phyloP scores from a whole-genome alignment of 148 eudicot species.

The Rheum nobile region DNA sequence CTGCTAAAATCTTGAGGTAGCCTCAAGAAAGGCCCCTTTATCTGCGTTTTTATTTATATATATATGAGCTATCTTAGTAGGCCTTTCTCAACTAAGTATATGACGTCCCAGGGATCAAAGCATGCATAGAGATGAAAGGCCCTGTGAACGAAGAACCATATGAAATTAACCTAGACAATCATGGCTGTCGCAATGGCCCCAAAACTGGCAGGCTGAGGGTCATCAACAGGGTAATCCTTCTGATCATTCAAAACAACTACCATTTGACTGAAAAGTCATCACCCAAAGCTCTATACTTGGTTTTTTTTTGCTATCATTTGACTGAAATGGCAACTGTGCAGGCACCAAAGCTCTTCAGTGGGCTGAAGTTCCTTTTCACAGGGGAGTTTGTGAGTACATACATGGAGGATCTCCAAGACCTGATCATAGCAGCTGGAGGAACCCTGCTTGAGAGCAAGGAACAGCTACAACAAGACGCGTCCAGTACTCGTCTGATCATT shows the following conservation, averaged over 20 bases:
- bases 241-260: background rate
- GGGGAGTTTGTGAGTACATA: constrained; percentile 53
- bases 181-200: constrained; percentile 73
- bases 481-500: constrained; percentile 27
- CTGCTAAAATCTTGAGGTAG: background rate
- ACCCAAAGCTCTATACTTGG: background rate
- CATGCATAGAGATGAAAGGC: constrained; percentile 38
- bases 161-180: constrained; percentile 62
- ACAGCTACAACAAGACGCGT: constrained; percentile 12
- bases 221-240: constrained; percentile 36
- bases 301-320: background rate
- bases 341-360: constrained; percentile 67
- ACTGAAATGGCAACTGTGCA: constrained; percentile 17
- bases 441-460: constrained; percentile 30
- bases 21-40: too few species aligned
- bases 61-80: too few species aligned
- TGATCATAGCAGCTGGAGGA: constrained; percentile 72
- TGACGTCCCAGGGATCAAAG: constrained; percentile 53
- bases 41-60: too few species aligned
- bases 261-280: background rate
- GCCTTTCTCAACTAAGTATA: background rate
- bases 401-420: constrained; percentile 43
- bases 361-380: constrained; percentile 39
- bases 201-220: constrained; percentile 64
- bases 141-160: constrained; percentile 63